Evolutionary conservation across 129 eudicot genomes (phyloP).

Genomic region (Artemisia argyi): DNA sequence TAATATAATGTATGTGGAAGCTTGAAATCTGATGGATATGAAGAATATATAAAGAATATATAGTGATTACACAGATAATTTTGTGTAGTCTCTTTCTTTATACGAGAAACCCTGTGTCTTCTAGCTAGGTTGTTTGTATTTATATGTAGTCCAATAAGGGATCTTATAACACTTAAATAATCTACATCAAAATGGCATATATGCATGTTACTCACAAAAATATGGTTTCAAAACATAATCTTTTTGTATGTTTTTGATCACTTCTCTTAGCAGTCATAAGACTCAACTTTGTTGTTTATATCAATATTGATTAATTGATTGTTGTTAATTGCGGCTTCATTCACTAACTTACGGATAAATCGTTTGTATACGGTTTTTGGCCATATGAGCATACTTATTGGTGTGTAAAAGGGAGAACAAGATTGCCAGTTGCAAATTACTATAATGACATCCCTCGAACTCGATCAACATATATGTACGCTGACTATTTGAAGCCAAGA

Average conservation of each 20-base stretch:
- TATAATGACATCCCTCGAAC: no score
- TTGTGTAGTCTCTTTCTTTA: neutral
- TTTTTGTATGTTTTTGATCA: neutral
- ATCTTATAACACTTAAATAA: constrained; percentile 17
- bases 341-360: no score
- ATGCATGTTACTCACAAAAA: neutral
- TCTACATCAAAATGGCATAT: constrained; percentile 13
- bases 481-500: no score
- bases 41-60: constrained; percentile 2
- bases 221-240: neutral
- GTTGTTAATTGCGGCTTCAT: no score
- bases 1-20: neutral
- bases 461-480: no score
- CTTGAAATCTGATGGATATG: constrained; percentile 22
- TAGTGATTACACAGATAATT: constrained; percentile 18
- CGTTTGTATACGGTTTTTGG: no score
- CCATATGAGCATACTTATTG: no score
- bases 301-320: no score
- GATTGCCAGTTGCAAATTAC: no score
- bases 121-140: constrained; percentile 14
- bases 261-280: no score
- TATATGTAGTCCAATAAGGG: constrained; percentile 9
- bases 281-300: no score
- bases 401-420: no score
- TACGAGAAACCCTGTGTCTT: constrained; percentile 12